Conservation (phyloP, 208 protist species). For the Porcisia hertigi region DNA sequence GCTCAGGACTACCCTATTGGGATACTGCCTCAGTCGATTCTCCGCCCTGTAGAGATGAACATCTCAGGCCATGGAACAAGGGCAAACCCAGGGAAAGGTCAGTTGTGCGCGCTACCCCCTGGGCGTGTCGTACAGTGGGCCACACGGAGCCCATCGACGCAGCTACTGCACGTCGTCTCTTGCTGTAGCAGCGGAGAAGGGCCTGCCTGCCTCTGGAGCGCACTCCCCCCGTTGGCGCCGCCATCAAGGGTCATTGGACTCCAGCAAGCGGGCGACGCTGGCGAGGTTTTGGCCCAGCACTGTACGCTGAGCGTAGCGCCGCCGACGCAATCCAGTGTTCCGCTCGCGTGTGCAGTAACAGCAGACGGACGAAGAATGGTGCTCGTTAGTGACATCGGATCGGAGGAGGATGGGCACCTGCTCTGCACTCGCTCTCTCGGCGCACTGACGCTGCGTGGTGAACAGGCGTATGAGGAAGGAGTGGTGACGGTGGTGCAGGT, state of each 20-base stretch:
- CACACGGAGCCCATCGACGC: slow-evolving; percentile 14
- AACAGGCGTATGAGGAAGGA: slow-evolving; percentile 1
- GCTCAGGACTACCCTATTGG: slow-evolving; percentile 36
- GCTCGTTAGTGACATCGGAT: slow-evolving; percentile 54
- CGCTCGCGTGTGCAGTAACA: slow-evolving; percentile 60
- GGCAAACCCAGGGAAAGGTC: background rate
- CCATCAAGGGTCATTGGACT: slow-evolving; percentile 2
- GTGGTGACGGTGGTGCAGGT: slow-evolving; percentile 37
- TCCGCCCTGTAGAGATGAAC: slow-evolving; percentile 8
- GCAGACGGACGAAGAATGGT: slow-evolving; percentile 27
- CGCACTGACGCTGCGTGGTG: slow-evolving; percentile 41
- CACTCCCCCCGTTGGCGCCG: slow-evolving; percentile 41
- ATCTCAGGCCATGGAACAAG: background rate
- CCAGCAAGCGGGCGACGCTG: slow-evolving; percentile 7
- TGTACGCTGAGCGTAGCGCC: slow-evolving; percentile 46
- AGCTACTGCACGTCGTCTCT: slow-evolving; percentile 63
- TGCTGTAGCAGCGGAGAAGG: slow-evolving; percentile 44
- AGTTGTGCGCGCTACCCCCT: slow-evolving; percentile 8
- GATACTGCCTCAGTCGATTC: slow-evolving; percentile 33
- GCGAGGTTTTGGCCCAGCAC: slow-evolving; percentile 46
- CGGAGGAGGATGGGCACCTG: slow-evolving; percentile 65
- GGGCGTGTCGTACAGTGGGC: slow-evolving; percentile 48
- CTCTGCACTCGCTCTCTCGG: slow-evolving; percentile 52
- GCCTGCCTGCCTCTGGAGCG: slow-evolving; percentile 48
- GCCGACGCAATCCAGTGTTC: slow-evolving; percentile 44